phyloP scores from a whole-genome alignment of 768 basidiomycete genomes.

The Leccinellum rugosiceps region DNA sequence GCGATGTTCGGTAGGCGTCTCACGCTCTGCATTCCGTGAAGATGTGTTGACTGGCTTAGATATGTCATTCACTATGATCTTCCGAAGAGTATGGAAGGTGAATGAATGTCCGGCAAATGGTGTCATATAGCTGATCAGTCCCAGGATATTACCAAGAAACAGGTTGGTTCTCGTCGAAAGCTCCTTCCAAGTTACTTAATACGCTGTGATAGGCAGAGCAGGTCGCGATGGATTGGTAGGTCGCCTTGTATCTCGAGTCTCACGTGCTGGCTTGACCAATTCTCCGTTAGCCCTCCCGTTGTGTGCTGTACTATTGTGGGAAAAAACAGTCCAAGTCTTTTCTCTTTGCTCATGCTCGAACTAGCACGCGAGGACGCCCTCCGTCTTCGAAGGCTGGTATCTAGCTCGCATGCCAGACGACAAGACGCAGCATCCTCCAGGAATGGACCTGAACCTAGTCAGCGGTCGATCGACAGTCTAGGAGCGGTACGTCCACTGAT shows the following conservation, averaged over 20 bases:
- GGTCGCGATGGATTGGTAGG: conserved; percentile 73
- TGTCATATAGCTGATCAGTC: background rate
- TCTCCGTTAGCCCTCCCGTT: conserved; percentile 63
- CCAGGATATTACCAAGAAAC: conserved; percentile 87
- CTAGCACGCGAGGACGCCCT: conserved; percentile 75
- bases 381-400: conserved; percentile 52
- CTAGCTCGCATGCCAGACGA: conserved; percentile 44
- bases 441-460: conserved; percentile 62
- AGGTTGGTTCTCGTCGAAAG: conserved; percentile 38
- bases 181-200: background rate
- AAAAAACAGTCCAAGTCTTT: background rate
- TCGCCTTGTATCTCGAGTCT: background rate
- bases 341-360: background rate
- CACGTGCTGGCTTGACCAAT: background rate
- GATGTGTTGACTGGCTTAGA: conserved; percentile 29
- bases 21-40: background rate
- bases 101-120: background rate
- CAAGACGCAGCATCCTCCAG: conserved; percentile 37
- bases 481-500: conserved; percentile 43
- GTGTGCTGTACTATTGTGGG: conserved; percentile 80
- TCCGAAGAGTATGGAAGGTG: conserved; percentile 82
- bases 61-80: conserved; percentile 83
- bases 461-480: conserved; percentile 64
- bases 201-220: conserved; percentile 55
- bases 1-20: conserved; percentile 57